Percentiles rank a stretch among this genome's conserved stretches.
phyloP scores from a whole-genome alignment of 2,329 filamentous ascomycete species.

The Dactylellina drechsleri region DNA sequence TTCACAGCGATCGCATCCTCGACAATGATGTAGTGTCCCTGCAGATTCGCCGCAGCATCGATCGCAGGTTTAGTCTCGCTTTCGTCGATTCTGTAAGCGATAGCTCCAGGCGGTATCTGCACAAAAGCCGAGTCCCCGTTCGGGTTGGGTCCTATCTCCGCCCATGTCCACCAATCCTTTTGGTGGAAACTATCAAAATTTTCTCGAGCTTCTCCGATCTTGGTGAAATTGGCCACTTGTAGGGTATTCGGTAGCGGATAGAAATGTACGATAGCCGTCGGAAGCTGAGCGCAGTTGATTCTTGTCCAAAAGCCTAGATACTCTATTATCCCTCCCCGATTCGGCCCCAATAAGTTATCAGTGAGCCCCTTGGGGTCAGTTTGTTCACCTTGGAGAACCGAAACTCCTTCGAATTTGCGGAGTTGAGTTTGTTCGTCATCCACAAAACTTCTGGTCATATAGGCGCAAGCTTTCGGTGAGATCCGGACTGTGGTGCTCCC shows the following conservation, averaged over 20 bases:
- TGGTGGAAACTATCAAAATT: background rate
- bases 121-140: background rate
- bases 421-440: background rate
- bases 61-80: background rate
- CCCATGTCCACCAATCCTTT: constrained; percentile 13
- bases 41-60: background rate
- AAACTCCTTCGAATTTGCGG: background rate
- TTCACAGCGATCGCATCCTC: background rate
- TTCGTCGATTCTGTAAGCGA: constrained; percentile 6
- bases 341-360: background rate
- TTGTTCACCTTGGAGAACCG: background rate
- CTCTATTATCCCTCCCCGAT: background rate
- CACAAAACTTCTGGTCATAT: background rate
- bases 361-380: background rate
- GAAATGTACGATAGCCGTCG: constrained; percentile 1
- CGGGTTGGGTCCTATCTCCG: background rate
- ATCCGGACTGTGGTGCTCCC: background rate
- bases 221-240: constrained; percentile 4
- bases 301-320: constrained; percentile 9
- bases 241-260: constrained; percentile 8
- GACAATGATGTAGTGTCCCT: background rate
- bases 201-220: background rate
- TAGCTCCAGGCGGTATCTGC: background rate
- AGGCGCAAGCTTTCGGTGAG: constrained; percentile 3
- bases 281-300: background rate